Evolutionary conservation across 2,329 filamentous ascomycete genomes (phyloP).

Genomic region (Botryosphaeria agaves): DNA sequence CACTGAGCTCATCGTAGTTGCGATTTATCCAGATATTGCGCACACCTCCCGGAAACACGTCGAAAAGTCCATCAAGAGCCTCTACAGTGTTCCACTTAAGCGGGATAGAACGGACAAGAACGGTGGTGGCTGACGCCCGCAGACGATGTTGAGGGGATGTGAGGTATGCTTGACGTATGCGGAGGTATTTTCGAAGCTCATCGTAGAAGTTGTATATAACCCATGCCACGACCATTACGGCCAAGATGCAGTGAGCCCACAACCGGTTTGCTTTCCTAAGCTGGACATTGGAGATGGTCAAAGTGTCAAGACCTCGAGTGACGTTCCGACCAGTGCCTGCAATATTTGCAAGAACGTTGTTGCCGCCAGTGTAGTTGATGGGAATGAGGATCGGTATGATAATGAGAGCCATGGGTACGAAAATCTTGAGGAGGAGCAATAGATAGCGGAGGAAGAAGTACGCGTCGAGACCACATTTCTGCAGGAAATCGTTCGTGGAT

Average conservation of each 20-base stretch:
- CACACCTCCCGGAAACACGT: conserved; percentile 90
- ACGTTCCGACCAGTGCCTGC: conserved; percentile 22
- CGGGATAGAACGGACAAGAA: conserved; percentile 82
- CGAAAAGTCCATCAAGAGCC: conserved; percentile 68
- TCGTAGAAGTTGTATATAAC: conserved; percentile 76
- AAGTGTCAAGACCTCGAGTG: conserved; percentile 56
- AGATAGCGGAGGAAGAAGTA: conserved; percentile 95
- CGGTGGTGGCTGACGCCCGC: conserved; percentile 84
- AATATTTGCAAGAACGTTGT: conserved; percentile 28
- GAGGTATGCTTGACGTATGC: conserved; percentile 83
- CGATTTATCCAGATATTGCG: conserved; percentile 94
- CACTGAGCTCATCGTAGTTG: conserved; percentile 64
- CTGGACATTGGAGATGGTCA: conserved; percentile 79
- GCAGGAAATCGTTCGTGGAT: conserved; percentile 70
- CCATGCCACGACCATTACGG: conserved; percentile 61
- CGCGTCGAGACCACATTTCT: conserved; percentile 88
- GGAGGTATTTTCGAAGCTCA: conserved; percentile 76
- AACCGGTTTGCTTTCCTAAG: conserved; percentile 49
- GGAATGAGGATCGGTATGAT: conserved; percentile 77
- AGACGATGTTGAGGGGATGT: conserved; percentile 91
- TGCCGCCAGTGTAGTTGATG: conserved; percentile 60
- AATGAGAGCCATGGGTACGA: conserved; percentile 61
- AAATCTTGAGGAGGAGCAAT: conserved; percentile 75
- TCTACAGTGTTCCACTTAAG: conserved; percentile 77
- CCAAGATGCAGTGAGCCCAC: conserved; percentile 72